phyloP scores from a whole-genome alignment of 768 basidiomycete genomes.

The Macrolepiota albuminosa region DNA sequence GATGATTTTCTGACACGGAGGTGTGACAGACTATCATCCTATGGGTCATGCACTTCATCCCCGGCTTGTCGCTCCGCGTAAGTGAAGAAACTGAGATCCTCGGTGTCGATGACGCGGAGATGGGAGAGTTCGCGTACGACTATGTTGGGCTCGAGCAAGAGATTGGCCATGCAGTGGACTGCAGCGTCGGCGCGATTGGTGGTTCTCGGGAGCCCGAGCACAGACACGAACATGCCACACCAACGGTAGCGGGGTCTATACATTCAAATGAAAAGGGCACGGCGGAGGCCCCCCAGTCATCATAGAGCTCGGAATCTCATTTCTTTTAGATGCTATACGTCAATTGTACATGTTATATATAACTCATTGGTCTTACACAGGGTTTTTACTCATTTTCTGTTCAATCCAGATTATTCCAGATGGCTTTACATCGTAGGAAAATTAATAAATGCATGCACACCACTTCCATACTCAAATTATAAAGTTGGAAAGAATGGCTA shows the following conservation, averaged over 20 bases:
- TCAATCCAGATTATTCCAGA: background rate
- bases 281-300: background rate
- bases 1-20: background rate
- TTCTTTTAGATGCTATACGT: background rate
- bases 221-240: constrained; percentile 1
- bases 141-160: constrained; percentile 74
- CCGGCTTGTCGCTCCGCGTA: constrained; percentile 69
- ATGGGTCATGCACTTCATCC: constrained; percentile 86
- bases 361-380: background rate
- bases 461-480: background rate
- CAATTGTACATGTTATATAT: background rate
- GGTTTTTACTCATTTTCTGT: background rate
- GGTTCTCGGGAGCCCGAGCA: constrained; percentile 26
- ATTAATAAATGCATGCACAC: background rate
- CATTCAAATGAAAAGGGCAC: constrained; percentile 4
- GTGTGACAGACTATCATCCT: constrained; percentile 63
- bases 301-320: background rate
- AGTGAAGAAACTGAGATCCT: constrained; percentile 65
- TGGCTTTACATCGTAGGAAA: background rate
- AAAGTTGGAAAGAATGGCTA: background rate
- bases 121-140: constrained; percentile 89
- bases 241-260: constrained; percentile 1
- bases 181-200: constrained; percentile 15
- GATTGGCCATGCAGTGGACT: constrained; percentile 33
- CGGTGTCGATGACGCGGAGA: constrained; percentile 86